These are phyloP conservation scores for Nakazawaea pomicola DNA, from an alignment of 805 yeast species.

Conservation along the genomic window DNA sequence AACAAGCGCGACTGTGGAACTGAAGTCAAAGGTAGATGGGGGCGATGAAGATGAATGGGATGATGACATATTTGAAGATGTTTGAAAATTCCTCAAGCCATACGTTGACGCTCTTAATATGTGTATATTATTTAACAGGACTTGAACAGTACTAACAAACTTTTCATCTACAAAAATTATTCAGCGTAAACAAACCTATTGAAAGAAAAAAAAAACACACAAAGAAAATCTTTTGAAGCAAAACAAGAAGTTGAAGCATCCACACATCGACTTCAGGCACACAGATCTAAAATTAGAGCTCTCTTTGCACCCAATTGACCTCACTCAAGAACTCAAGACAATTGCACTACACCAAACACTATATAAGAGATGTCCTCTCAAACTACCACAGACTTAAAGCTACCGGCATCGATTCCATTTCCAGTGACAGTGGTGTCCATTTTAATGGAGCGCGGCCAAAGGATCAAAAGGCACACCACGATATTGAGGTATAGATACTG, in stretches of 20 bases:
- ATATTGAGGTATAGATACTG: conserved; percentile 61
- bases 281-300: too few relatives aligned
- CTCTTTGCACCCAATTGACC: too few relatives aligned
- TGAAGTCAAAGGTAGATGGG: too few relatives aligned
- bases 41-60: conserved; percentile 16
- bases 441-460: conserved; percentile 37
- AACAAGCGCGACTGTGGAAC: too few relatives aligned
- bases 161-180: background rate
- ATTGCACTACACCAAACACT: too few relatives aligned
- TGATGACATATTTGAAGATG: conserved; percentile 23
- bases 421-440: conserved; percentile 62
- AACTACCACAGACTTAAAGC: conserved; percentile 38
- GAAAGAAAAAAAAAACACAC: background rate
- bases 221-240: conserved; percentile 7
- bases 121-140: background rate
- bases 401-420: conserved; percentile 61
- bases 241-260: conserved; percentile 1
- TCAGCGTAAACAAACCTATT: background rate
- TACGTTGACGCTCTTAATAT: too few relatives aligned
- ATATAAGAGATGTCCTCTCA: conserved; percentile 8
- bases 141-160: background rate
- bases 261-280: too few relatives aligned
- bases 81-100: background rate
- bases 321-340: too few relatives aligned
- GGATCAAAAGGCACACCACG: conserved; percentile 46